Conservation (phyloP, 768 basidiomycete species). For the Tricholoma hemisulphureum region DNA sequence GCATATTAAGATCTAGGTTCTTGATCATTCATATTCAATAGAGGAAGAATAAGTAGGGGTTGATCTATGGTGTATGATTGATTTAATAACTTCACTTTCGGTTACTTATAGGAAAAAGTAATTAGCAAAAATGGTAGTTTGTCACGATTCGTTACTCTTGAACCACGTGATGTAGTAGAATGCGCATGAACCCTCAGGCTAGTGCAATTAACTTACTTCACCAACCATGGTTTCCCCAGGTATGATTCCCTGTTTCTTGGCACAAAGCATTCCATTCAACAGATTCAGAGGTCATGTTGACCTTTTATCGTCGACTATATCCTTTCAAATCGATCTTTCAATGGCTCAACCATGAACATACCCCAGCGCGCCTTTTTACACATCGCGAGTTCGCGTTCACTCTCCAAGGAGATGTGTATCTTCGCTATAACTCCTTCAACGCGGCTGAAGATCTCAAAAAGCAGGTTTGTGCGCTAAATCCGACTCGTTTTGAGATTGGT, state of each 20-base stretch:
- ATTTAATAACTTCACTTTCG: background rate
- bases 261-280: background rate
- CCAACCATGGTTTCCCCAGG: slow-evolving; percentile 16
- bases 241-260: background rate
- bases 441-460: slow-evolving; percentile 88
- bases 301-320: slow-evolving; percentile 87
- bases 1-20: no score
- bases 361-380: slow-evolving; percentile 77
- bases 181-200: no score
- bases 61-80: no score
- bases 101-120: no score
- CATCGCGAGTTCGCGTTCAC: slow-evolving; percentile 97
- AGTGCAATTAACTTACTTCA: no score
- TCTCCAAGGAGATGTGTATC: slow-evolving; percentile 83
- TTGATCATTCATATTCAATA: no score
- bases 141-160: no score
- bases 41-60: no score
- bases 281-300: slow-evolving; percentile 45
- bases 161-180: no score
- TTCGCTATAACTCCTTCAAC: slow-evolving; percentile 91
- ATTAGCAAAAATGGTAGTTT: no score
- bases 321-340: slow-evolving; percentile 92
- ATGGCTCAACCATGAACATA: slow-evolving; percentile 93
- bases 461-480: slow-evolving; percentile 80
- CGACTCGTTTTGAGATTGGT: slow-evolving; percentile 95